Evolutionary conservation across 169 alveolate genomes (phyloP), one percentile per base, ranked within the genome.

Genomic region (Neospora caninum): DNA sequence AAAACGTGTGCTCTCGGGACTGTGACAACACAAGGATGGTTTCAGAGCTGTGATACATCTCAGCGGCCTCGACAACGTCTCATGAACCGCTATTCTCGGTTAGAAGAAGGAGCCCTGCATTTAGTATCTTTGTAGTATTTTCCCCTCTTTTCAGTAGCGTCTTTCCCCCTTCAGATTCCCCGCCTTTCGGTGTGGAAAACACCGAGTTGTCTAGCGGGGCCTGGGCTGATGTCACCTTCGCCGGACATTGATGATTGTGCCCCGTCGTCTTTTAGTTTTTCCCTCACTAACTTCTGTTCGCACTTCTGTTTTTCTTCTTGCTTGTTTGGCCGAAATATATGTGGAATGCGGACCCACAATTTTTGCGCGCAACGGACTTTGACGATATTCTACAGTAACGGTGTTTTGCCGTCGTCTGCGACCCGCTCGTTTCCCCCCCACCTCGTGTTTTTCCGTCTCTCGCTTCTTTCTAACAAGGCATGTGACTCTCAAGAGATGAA

Each of bases 211-310:
- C 73, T 27, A 64, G 27, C 73, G 31, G 73, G 34, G 25, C 73
- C 34, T 64, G n/a, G 73, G 73, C 73, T 64, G 73, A 64, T 64
- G 73, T 64, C 73, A 64, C 73, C 18, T 64, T 64, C 73, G 73
- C 34, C 73, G 73, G n/a, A 64, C 25, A 49, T 4, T 49, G 58
- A 4, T 13, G 58, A 49, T 49, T 13, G 58, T 49, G 58, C 58
- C 13, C 58, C 58, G 4, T 49, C 58, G 58, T 49, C 58, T 49
- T n/a, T 13, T 13, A 49, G 58, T 49, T 49, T 49, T 49, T 49
- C 58, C 58, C 58, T 49, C 58, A 13, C 13, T 49, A 49, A 4
- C 58, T 49, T 49, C 13, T 49, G 58, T 49, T 49, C 4, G 58
- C 58, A 49, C 22, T 49, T 49, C 58, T 13, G 58, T 49, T 49